Evolutionary conservation across 768 basidiomycete species (phyloP).

Genomic region (Boletus bicolor): DNA sequence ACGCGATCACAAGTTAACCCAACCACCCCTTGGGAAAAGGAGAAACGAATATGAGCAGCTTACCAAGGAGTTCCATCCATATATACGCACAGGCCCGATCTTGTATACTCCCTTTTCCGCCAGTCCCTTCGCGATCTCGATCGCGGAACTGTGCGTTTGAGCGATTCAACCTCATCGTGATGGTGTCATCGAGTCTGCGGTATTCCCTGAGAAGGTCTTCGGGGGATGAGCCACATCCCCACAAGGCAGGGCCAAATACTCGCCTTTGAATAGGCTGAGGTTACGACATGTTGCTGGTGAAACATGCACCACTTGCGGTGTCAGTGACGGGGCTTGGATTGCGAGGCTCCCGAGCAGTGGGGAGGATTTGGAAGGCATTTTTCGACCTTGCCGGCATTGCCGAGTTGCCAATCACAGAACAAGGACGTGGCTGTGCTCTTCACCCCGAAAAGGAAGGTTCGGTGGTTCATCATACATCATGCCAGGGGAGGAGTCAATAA

Average conservation of each 20-base stretch:
- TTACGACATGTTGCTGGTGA: constrained; percentile 72
- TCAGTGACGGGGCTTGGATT: constrained; percentile 58
- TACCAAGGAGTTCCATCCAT: constrained; percentile 79
- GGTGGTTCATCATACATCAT: constrained; percentile 15
- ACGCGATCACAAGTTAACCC: constrained; percentile 19
- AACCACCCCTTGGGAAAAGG: constrained; percentile 13
- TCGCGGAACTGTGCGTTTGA: constrained; percentile 75
- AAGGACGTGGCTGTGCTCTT: constrained; percentile 12
- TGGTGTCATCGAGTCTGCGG: constrained; percentile 73
- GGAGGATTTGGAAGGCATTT: constrained; percentile 41
- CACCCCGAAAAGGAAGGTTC: constrained; percentile 32
- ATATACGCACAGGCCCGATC: constrained; percentile 73
- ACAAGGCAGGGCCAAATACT: constrained; percentile 8
- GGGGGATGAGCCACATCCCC: constrained; percentile 15
- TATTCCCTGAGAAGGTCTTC: constrained; percentile 81
- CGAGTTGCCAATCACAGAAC: constrained; percentile 26
- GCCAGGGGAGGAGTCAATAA: neutral
- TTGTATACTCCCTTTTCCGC: constrained; percentile 52
- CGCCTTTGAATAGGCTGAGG: constrained; percentile 72
- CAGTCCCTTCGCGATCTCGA: constrained; percentile 51
- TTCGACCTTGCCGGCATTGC: constrained; percentile 26
- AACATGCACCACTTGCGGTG: constrained; percentile 66
- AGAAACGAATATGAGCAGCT: constrained; percentile 28
- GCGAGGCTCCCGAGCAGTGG: constrained; percentile 65
- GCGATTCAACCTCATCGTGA: constrained; percentile 78